These are phyloP conservation scores for Geosmithia putterillii DNA, from an alignment of 2,329 filamentous ascomycete species.

Conservation along the genomic window DNA sequence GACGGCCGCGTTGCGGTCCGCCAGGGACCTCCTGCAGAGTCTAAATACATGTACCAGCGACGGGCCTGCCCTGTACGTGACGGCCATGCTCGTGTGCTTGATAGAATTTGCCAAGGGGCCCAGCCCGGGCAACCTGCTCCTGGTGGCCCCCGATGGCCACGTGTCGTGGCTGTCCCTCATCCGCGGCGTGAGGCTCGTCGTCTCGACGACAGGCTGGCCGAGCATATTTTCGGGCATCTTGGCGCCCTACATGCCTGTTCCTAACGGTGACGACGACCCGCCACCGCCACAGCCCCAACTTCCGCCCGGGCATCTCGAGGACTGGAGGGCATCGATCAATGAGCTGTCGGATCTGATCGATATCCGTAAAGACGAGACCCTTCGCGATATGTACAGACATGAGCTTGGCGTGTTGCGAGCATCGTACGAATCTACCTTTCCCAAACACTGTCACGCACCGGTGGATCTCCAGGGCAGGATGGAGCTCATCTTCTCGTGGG, in stretches of 20 bases:
- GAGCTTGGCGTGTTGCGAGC: neutral
- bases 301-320: neutral
- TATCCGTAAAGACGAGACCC: neutral
- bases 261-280: neutral
- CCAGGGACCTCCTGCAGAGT: conserved; percentile 7
- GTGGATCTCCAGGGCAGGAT: conserved; percentile 2
- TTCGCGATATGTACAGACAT: conserved; percentile 1
- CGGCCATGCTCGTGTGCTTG: conserved; percentile 9
- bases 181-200: conserved; percentile 7
- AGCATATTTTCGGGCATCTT: conserved; percentile 7
- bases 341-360: conserved; percentile 5
- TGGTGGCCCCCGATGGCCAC: conserved; percentile 6
- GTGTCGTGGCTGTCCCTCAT: conserved; percentile 9
- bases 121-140: conserved; percentile 6
- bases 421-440: conserved; percentile 6
- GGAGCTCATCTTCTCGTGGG: conserved; percentile 6
- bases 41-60: conserved; percentile 9
- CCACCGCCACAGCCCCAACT: neutral
- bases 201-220: conserved; percentile 5
- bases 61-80: conserved; percentile 9
- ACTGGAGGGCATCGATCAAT: conserved; percentile 6
- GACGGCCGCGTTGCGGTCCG: conserved; percentile 6
- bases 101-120: conserved; percentile 8
- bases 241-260: neutral
- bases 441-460: conserved; percentile 2